These are phyloP conservation scores for Curvularia spicifera DNA, from an alignment of 2,329 filamentous ascomycete genomes.

Conservation along the genomic window DNA sequence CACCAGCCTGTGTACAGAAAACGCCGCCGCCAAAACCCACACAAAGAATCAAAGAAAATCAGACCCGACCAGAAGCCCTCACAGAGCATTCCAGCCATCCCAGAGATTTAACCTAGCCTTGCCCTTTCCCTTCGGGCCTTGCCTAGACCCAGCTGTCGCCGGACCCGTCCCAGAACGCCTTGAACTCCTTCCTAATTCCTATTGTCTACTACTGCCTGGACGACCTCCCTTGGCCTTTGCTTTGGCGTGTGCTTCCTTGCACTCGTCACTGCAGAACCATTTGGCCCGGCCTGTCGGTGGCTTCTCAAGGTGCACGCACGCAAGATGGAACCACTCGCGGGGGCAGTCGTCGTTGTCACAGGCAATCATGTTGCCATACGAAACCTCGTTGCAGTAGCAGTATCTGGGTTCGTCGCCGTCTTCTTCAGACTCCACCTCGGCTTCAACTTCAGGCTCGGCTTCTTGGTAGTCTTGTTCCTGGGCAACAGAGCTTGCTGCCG, in stretches of 20 bases:
- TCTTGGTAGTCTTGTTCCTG: conserved; percentile 44
- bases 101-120: conserved; percentile 44
- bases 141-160: conserved; percentile 37
- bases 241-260: conserved; percentile 41
- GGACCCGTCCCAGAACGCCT: conserved; percentile 45
- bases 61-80: conserved; percentile 32
- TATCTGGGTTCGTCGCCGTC: conserved; percentile 63
- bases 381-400: conserved; percentile 70
- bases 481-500: conserved; percentile 40
- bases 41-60: conserved; percentile 29
- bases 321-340: conserved; percentile 72
- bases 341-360: conserved; percentile 70
- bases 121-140: conserved; percentile 43
- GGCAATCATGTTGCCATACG: conserved; percentile 71
- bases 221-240: conserved; percentile 45
- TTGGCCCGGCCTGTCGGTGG: conserved; percentile 58
- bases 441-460: conserved; percentile 42
- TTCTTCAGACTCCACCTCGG: conserved; percentile 45
- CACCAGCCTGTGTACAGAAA: background rate
- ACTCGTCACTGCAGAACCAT: conserved; percentile 51
- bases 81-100: conserved; percentile 49
- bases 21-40: conserved; percentile 14
- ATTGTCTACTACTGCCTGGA: conserved; percentile 49
- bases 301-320: conserved; percentile 66
- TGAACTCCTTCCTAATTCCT: conserved; percentile 51